Conservation (phyloP, 2,329 filamentous ascomycete genomes). For the Exserohilum turcica region DNA sequence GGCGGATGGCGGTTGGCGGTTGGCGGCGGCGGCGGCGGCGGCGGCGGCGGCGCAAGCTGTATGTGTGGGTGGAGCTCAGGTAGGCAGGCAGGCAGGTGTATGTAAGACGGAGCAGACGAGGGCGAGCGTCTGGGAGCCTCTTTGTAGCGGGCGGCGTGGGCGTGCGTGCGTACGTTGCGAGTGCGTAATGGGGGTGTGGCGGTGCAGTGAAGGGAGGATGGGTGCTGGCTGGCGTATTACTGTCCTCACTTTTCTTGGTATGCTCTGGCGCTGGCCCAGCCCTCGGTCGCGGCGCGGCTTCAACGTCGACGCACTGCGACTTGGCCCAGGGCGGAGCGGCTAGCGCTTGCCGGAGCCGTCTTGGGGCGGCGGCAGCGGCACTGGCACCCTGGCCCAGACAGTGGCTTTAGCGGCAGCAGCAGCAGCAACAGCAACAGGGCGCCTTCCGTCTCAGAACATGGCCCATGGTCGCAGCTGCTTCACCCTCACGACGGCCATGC, state of each 20-base stretch:
- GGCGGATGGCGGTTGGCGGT: constrained; percentile 23
- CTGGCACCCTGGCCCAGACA: constrained; percentile 18
- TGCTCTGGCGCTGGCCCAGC: too few species aligned
- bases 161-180: constrained; percentile 36
- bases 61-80: constrained; percentile 27
- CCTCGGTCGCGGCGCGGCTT: constrained; percentile 31
- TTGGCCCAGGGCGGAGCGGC: constrained; percentile 19
- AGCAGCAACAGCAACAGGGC: too few species aligned
- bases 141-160: constrained; percentile 15
- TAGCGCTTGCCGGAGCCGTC: constrained; percentile 36
- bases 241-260: too few species aligned
- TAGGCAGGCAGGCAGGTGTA: too few species aligned
- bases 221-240: constrained; percentile 31
- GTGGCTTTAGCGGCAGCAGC: too few species aligned
- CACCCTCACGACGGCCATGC: constrained; percentile 14
- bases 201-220: constrained; percentile 29
- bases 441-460: constrained; percentile 27
- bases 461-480: constrained; percentile 24
- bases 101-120: constrained; percentile 26
- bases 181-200: constrained; percentile 40
- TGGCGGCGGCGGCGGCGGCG: too few species aligned
- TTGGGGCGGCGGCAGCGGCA: too few species aligned
- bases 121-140: constrained; percentile 11
- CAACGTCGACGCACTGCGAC: constrained; percentile 46
- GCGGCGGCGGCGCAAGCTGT: constrained; percentile 31